Percentiles rank a stretch among this genome's conserved stretches.
phyloP scores from a whole-genome alignment of 768 basidiomycete species.

The Floccularia luteovirens region DNA sequence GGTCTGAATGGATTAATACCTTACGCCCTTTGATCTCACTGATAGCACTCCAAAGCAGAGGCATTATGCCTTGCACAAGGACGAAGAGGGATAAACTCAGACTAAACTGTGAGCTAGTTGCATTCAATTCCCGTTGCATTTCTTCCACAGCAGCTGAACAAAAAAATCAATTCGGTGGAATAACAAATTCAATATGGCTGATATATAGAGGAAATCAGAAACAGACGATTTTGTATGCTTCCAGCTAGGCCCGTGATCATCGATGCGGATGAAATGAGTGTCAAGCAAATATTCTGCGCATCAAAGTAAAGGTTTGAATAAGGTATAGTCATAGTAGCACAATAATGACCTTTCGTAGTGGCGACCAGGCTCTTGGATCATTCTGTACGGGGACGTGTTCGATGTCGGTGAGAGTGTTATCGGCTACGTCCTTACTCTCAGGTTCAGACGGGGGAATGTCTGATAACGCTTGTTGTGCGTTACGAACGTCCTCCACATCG shows the following conservation, averaged over 20 bases:
- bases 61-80: slow-evolving; percentile 59
- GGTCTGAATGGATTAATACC: slow-evolving; percentile 19
- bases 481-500: too few species aligned
- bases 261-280: slow-evolving; percentile 41
- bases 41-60: slow-evolving; percentile 59
- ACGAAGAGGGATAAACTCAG: slow-evolving; percentile 69
- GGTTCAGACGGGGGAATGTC: too few species aligned
- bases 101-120: slow-evolving; percentile 56
- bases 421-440: too few species aligned
- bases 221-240: slow-evolving; percentile 61
- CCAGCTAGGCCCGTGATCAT: slow-evolving; percentile 50
- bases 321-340: neutral
- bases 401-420: slow-evolving; percentile 28
- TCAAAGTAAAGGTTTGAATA: neutral
- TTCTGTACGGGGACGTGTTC: slow-evolving; percentile 48
- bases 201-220: too few species aligned
- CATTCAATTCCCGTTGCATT: slow-evolving; percentile 52
- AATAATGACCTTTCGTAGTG: slow-evolving; percentile 40
- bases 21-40: slow-evolving; percentile 75
- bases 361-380: slow-evolving; percentile 57
- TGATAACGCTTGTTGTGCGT: too few species aligned
- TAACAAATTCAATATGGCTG: neutral
- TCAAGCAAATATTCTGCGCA: slow-evolving; percentile 36
- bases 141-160: slow-evolving; percentile 52
- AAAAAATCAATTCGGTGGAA: neutral